phyloP scores from a whole-genome alignment of 345 rosid species.

The Citrus unshiu region DNA sequence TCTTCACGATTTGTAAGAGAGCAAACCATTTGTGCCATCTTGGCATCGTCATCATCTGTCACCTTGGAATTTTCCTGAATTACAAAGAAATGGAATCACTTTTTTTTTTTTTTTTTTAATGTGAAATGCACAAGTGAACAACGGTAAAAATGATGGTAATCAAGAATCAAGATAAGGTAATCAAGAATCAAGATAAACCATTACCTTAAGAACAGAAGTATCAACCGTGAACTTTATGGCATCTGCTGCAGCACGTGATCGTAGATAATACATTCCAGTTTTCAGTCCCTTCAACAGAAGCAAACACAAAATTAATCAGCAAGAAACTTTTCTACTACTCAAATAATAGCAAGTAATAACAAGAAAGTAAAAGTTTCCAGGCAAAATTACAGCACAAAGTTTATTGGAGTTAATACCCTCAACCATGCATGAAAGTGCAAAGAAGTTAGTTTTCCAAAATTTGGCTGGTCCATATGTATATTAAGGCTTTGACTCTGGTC shows the following conservation, averaged over 20 bases:
- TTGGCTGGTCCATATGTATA: slow-evolving; percentile 89
- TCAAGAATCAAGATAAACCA: not conserved
- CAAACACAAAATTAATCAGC: not conserved
- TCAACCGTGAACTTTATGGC: slow-evolving; percentile 97
- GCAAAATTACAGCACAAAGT: not conserved
- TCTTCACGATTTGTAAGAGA: slow-evolving; percentile 89
- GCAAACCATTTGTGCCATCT: slow-evolving; percentile 86
- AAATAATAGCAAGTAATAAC: not conserved
- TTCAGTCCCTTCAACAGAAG: slow-evolving; percentile 61
- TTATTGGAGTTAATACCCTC: slow-evolving; percentile 42
- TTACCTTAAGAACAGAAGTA: slow-evolving; percentile 62
- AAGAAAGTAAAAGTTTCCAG: not conserved
- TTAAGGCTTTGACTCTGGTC: slow-evolving; percentile 97
- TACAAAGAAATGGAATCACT: not conserved
- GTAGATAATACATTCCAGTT: slow-evolving; percentile 89
- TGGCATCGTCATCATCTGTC: slow-evolving; percentile 36
- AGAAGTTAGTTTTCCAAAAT: slow-evolving; percentile 81
- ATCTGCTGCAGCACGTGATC: slow-evolving; percentile 97
- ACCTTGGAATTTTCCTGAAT: slow-evolving; percentile 40
- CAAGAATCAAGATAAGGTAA: not conserved
- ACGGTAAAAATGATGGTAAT: not conserved
- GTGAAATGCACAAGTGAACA: not conserved
- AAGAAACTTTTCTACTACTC: not conserved
- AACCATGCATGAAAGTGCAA: slow-evolving; percentile 85
- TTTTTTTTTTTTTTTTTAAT: not conserved